A percentile compares a stretch with the other conserved stretches of the same genome.
These are phyloP conservation scores for Coelastrella sp. DNA, from an alignment of 139 green algal species.

Conservation along the genomic window DNA sequence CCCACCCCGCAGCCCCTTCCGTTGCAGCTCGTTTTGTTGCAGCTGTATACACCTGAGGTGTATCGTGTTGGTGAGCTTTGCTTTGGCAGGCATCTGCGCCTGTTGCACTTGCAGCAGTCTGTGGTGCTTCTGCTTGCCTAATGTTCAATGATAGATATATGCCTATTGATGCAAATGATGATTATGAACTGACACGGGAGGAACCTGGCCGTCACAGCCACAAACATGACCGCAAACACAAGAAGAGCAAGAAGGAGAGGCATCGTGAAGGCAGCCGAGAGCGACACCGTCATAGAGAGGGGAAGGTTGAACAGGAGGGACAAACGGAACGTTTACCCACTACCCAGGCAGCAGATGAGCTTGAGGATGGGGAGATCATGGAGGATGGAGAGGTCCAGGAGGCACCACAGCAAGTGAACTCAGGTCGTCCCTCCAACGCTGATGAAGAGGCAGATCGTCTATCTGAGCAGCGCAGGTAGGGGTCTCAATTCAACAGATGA, in stretches of 20 bases:
- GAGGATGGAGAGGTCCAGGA: constrained; percentile 20
- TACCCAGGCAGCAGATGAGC: not conserved
- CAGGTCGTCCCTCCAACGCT: not conserved
- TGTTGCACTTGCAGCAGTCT: constrained; percentile 2
- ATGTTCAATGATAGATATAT: constrained; percentile 42
- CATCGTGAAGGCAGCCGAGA: not conserved
- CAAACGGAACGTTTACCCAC: not conserved
- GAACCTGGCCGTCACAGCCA: constrained; percentile 8
- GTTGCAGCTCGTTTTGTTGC: not conserved
- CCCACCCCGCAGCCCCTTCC: too few relatives aligned
- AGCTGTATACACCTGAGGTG: not conserved
- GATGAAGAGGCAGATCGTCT: too few relatives aligned
- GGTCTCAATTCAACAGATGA: too few relatives aligned
- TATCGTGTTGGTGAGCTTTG: constrained; percentile 25
- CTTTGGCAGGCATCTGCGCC: not conserved
- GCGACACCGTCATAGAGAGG: not conserved
- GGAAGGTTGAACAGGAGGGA: not conserved
- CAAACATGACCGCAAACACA: constrained; percentile 59
- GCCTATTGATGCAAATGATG: constrained; percentile 28
- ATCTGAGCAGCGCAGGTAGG: too few relatives aligned
- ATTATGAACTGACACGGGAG: constrained; percentile 43
- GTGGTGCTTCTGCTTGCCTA: not conserved
- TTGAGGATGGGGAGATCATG: constrained; percentile 48
- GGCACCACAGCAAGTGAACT: not conserved
- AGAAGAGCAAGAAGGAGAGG: constrained; percentile 62